Evolutionary conservation across 2,329 filamentous ascomycete species (phyloP).

Genomic region (Aspergillus novofumigatus): DNA sequence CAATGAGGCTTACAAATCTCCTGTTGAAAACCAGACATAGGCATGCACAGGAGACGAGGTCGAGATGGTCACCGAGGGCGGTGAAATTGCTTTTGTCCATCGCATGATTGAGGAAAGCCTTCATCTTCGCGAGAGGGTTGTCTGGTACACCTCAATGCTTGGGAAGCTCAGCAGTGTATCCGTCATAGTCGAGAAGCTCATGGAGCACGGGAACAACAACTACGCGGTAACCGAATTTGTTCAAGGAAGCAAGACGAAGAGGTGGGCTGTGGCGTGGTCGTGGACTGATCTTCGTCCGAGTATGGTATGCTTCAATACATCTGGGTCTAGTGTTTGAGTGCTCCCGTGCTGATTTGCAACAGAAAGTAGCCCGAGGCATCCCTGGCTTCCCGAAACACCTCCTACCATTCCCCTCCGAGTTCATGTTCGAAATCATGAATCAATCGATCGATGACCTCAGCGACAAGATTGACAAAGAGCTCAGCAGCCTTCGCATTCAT

Average conservation of each 20-base stretch:
- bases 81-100: constrained; percentile 70
- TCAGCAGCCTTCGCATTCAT: constrained; percentile 55
- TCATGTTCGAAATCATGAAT: constrained; percentile 37
- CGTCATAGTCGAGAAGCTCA: constrained; percentile 57
- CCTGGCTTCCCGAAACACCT: constrained; percentile 47
- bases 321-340: neutral
- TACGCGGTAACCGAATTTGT: constrained; percentile 78
- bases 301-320: constrained; percentile 35
- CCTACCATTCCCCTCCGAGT: constrained; percentile 51
- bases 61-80: constrained; percentile 82
- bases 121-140: constrained; percentile 55
- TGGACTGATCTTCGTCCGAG: constrained; percentile 65
- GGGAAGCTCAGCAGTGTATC: constrained; percentile 71
- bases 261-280: constrained; percentile 90
- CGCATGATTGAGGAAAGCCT: constrained; percentile 69
- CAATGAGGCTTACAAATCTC: too few species aligned
- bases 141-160: constrained; percentile 91
- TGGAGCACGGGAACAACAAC: constrained; percentile 61
- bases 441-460: constrained; percentile 29
- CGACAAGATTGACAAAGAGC: constrained; percentile 42
- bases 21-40: constrained; percentile 18
- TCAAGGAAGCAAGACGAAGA: constrained; percentile 70
- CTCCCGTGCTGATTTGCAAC: constrained; percentile 4
- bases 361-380: constrained; percentile 35
- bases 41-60: constrained; percentile 67